Evolutionary conservation across 805 yeast species (phyloP).

Genomic region (Priceomyces carsonii): DNA sequence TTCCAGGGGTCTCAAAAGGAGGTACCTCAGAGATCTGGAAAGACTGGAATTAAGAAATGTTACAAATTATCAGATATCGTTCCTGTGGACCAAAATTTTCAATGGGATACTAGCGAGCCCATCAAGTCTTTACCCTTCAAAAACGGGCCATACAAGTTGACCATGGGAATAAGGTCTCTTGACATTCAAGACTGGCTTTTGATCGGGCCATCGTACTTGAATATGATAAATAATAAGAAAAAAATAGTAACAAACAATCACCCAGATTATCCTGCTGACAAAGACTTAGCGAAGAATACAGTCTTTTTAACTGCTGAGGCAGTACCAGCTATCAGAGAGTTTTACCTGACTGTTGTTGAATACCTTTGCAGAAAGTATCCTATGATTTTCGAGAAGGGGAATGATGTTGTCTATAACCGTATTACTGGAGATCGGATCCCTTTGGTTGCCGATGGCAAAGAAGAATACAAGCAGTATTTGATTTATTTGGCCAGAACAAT

Average conservation of each 20-base stretch:
- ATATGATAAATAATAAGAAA: slow-evolving; percentile 25
- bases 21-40: too few relatives aligned
- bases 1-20: too few relatives aligned
- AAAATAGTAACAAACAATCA: slow-evolving; percentile 31
- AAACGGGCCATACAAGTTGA: slow-evolving; percentile 57
- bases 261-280: slow-evolving; percentile 28
- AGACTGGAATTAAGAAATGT: not conserved
- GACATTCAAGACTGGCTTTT: slow-evolving; percentile 42
- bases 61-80: slow-evolving; percentile 8
- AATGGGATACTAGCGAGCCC: slow-evolving; percentile 25
- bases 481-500: slow-evolving; percentile 26
- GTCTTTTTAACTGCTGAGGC: slow-evolving; percentile 35
- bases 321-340: slow-evolving; percentile 34
- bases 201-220: slow-evolving; percentile 35
- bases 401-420: slow-evolving; percentile 20
- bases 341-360: slow-evolving; percentile 29
- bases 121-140: slow-evolving; percentile 53
- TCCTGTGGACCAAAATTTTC: slow-evolving; percentile 21
- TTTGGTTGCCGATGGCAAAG: slow-evolving; percentile 6
- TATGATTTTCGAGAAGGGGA: slow-evolving; percentile 27
- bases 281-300: slow-evolving; percentile 28
- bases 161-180: slow-evolving; percentile 56
- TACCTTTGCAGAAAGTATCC: slow-evolving; percentile 42
- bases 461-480: slow-evolving; percentile 18
- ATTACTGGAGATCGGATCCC: slow-evolving; percentile 29